A percentile compares a stretch with the other conserved stretches of the same genome.
Evolutionary conservation across 345 rosid species (phyloP).

Genomic region (Melastoma malabathricum): DNA sequence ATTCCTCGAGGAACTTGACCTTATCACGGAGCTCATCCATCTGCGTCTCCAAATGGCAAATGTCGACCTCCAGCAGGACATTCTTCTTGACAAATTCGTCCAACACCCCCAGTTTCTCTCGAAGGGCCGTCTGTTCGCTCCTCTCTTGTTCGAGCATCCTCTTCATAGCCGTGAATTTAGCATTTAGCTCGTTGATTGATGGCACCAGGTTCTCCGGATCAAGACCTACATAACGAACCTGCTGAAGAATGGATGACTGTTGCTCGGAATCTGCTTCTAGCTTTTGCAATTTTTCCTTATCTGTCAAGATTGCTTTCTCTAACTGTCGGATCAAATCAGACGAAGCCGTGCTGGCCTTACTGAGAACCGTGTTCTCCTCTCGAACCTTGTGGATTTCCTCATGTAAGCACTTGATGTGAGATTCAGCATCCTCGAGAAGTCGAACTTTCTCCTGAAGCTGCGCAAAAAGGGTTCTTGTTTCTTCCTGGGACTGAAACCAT

Average conservation of each 20-base stretch:
- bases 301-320: conserved; percentile 44
- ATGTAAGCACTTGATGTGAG: conserved; percentile 31
- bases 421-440: conserved; percentile 51
- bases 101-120: conserved; percentile 49
- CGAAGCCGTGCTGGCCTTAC: conserved; percentile 54
- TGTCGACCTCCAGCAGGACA: conserved; percentile 54
- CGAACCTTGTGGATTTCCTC: conserved; percentile 42
- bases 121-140: conserved; percentile 29
- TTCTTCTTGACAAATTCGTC: conserved; percentile 59
- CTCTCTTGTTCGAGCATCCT: conserved; percentile 35
- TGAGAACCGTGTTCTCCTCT: conserved; percentile 39
- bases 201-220: conserved; percentile 44
- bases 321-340: conserved; percentile 45
- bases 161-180: conserved; percentile 37
- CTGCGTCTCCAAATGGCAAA: conserved; percentile 66
- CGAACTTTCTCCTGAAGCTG: conserved; percentile 50
- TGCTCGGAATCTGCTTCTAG: conserved; percentile 80
- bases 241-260: conserved; percentile 41
- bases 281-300: conserved; percentile 51
- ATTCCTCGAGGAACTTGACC: conserved; percentile 48
- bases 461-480: conserved; percentile 44
- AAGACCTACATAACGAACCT: conserved; percentile 66
- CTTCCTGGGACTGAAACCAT: conserved; percentile 87
- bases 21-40: conserved; percentile 48
- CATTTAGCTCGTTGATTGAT: conserved; percentile 50